Percentiles rank a stretch among this genome's conserved stretches.
Conservation (phyloP, 306 rosid species). For the Albizia julibrissin region DNA sequence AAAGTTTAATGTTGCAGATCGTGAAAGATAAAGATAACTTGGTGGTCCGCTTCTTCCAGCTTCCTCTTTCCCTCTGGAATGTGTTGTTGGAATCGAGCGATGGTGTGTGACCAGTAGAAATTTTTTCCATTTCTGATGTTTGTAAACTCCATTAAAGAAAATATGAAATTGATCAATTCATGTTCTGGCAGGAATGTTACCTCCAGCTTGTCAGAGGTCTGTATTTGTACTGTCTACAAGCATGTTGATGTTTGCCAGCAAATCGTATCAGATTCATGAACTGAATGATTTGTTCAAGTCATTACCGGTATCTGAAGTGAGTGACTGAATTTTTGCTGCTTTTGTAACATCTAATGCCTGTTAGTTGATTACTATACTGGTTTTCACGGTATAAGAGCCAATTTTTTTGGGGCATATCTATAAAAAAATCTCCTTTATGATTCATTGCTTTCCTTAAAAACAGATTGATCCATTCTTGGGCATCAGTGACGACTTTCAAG, state of each 20-base stretch:
- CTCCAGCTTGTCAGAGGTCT: constrained; percentile 75
- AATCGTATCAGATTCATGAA: constrained; percentile 73
- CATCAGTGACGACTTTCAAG: constrained; percentile 72
- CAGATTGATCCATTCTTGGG: constrained; percentile 90
- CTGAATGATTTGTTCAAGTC: constrained; percentile 66
- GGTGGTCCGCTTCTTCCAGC: constrained; percentile 74
- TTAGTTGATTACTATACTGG: background rate
- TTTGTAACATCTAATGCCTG: constrained; percentile 15
- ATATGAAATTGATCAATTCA: constrained; percentile 18
- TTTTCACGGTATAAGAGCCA: constrained; percentile 15
- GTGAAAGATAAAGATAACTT: constrained; percentile 63
- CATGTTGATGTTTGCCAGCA: constrained; percentile 80
- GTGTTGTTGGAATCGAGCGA: constrained; percentile 59
- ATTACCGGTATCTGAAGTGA: constrained; percentile 67
- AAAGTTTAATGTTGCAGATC: constrained; percentile 58
- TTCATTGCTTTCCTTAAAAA: constrained; percentile 16
- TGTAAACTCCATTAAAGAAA: constrained; percentile 1
- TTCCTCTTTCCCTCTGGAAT: constrained; percentile 82
- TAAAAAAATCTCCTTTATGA: constrained; percentile 16
- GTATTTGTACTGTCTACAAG: constrained; percentile 66
- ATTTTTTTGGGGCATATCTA: background rate
- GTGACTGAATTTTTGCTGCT: constrained; percentile 34
- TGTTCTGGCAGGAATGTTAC: constrained; percentile 57
- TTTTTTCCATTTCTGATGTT: constrained; percentile 1
- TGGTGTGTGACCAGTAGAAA: constrained; percentile 56